A percentile compares a stretch with the other conserved stretches of the same genome.
Evolutionary conservation across 305 asterid genomes (phyloP).

Genomic region (Fraxinus velutina): DNA sequence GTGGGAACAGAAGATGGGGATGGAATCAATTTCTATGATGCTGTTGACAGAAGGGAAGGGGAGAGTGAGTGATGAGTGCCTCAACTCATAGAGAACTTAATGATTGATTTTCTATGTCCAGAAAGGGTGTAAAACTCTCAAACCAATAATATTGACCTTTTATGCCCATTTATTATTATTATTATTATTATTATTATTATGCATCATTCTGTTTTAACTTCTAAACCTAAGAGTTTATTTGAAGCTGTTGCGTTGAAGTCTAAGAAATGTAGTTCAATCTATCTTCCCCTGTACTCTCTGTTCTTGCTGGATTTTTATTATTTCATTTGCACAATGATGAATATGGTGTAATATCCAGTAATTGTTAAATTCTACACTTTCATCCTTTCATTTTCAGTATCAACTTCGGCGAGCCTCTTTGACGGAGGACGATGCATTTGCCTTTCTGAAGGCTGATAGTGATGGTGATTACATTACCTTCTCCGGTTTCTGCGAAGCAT

Average conservation of each 20-base stretch:
- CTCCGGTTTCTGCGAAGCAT: slow-evolving; percentile 78
- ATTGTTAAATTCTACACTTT: neutral
- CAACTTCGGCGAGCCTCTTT: slow-evolving; percentile 76
- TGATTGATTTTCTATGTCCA: neutral
- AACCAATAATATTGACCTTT: neutral
- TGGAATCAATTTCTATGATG: neutral
- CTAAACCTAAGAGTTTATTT: neutral
- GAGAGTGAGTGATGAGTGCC: neutral
- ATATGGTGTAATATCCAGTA: neutral
- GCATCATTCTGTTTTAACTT: neutral
- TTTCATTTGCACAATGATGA: neutral
- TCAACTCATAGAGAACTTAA: neutral
- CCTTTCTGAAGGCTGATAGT: slow-evolving; percentile 73
- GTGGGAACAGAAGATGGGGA: neutral
- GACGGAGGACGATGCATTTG: slow-evolving; percentile 80
- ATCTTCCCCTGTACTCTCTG: neutral
- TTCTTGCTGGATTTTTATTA: neutral
- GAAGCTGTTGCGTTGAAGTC: neutral
- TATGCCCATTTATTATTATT: neutral
- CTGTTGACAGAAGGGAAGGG: neutral
- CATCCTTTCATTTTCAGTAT: slow-evolving; percentile 38
- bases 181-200: neutral
- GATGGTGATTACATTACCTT: slow-evolving; percentile 69
- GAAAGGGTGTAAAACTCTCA: neutral
- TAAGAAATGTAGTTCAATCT: neutral